These are phyloP conservation scores for Psophocarpus tetragonolobus DNA, from an alignment of 306 rosid genomes.

Conservation along the genomic window DNA sequence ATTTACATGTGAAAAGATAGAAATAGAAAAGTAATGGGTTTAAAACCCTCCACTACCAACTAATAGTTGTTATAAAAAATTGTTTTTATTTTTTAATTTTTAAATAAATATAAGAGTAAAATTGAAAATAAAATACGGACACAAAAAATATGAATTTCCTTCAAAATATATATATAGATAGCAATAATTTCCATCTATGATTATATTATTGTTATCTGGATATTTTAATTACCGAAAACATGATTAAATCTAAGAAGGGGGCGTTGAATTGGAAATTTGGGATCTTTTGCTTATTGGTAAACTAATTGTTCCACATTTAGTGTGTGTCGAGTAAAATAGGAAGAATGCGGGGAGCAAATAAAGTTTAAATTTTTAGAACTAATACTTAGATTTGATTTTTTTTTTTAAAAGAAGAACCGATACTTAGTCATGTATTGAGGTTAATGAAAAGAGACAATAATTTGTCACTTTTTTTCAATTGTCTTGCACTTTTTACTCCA, in stretches of 20 bases:
- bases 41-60: no score
- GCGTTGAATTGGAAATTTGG: not conserved
- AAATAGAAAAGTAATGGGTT: no score
- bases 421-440: not conserved
- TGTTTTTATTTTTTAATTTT: no score
- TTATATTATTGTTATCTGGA: not conserved
- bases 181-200: not conserved
- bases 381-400: no score
- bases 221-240: not conserved
- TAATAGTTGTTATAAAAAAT: no score
- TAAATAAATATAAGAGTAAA: no score
- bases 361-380: not conserved
- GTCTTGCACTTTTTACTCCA: not conserved
- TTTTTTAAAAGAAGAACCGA: no score
- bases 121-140: no score
- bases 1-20: no score
- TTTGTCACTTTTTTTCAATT: not conserved
- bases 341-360: not conserved
- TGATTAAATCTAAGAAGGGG: not conserved
- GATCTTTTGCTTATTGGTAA: not conserved
- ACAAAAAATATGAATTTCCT: no score
- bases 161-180: no score
- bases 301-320: no score
- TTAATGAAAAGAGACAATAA: not conserved
- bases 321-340: not conserved